These are phyloP conservation scores for Osmanthus fragrans DNA, from an alignment of 257 asterid genomes.

Conservation along the genomic window DNA sequence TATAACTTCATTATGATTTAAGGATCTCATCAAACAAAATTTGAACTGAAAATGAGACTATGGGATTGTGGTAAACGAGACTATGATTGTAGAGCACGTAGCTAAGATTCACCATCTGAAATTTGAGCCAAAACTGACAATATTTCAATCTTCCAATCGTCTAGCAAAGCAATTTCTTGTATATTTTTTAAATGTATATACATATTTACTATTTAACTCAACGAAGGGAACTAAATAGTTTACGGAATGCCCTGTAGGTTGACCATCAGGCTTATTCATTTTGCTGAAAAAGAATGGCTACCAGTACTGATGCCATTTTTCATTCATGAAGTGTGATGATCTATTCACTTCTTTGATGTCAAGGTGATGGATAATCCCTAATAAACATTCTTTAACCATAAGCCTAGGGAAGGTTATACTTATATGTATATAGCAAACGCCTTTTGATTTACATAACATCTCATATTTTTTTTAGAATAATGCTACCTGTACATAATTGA, in stretches of 20 bases:
- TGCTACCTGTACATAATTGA: no score
- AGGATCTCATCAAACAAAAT: no score
- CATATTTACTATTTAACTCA: neutral
- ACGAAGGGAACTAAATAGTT: neutral
- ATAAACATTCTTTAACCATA: neutral
- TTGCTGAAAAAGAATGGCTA: neutral
- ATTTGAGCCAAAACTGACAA: no score
- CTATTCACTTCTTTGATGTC: neutral
- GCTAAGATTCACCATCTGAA: no score
- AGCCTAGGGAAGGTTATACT: no score
- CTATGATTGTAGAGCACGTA: no score
- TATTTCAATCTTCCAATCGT: no score
- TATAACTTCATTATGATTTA: no score
- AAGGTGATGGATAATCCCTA: neutral
- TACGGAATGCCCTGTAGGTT: neutral
- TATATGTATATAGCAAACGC: neutral
- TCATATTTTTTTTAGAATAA: neutral
- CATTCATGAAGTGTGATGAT: neutral
- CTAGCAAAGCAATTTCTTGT: no score
- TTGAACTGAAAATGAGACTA: no score
- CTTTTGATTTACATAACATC: neutral
- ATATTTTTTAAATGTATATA: no score
- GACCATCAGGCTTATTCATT: neutral
- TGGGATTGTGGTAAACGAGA: no score
- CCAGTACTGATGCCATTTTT: neutral